Conservation (phyloP, 164 flowering plant species). For the Sedum album region DNA sequence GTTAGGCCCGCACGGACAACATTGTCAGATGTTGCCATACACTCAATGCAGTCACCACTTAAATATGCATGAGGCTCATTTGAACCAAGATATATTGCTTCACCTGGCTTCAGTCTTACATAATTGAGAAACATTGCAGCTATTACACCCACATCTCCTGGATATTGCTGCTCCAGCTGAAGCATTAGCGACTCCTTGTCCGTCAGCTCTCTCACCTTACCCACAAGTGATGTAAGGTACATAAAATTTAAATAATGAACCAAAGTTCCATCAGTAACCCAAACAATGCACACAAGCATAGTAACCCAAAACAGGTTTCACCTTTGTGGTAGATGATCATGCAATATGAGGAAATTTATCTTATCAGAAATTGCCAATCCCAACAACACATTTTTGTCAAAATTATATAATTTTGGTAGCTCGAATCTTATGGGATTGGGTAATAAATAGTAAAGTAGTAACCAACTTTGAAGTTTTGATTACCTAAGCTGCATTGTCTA, state of each 20-base stretch:
- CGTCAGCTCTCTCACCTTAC: conserved; percentile 58
- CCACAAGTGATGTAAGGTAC: not conserved
- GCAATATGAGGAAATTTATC: too few species aligned
- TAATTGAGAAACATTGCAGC: conserved; percentile 77
- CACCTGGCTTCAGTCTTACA: conserved; percentile 77
- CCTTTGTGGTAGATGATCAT: too few species aligned
- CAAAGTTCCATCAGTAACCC: not conserved
- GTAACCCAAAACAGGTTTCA: not conserved
- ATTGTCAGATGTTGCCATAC: conserved; percentile 98
- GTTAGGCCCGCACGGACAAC: conserved; percentile 98
- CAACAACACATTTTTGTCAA: too few species aligned
- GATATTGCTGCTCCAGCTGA: conserved; percentile 67
- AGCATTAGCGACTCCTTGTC: conserved; percentile 64
- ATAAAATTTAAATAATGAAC: not conserved
- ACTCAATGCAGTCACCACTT: conserved; percentile 77
- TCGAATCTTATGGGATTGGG: too few species aligned
- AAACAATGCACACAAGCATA: not conserved
- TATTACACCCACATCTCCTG: conserved; percentile 75
- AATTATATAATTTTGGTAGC: too few species aligned
- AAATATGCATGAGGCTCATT: conserved; percentile 95
- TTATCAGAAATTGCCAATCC: too few species aligned
- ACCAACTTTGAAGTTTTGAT: not conserved
- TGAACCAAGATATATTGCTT: conserved; percentile 79
- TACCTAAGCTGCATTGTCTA: not conserved
- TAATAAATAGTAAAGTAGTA: too few species aligned